Evolutionary conservation across 352 stramenopile species (phyloP).

Genomic region (Hyaloperonospora brassicae): DNA sequence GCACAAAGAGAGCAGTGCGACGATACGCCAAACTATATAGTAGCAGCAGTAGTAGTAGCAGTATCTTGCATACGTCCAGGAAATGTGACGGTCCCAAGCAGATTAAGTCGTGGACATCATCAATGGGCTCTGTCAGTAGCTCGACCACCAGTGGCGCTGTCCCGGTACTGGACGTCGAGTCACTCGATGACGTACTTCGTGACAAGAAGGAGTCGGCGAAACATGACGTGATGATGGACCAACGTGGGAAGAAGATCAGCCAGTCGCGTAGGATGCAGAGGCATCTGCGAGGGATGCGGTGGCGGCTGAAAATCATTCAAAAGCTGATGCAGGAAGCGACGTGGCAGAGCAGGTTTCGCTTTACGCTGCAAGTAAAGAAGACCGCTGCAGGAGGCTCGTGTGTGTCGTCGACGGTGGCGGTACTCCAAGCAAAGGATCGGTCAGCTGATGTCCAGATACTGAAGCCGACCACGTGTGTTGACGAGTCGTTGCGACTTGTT

Average conservation of each 20-base stretch:
- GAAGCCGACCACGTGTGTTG: neutral
- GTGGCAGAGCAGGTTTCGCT: neutral
- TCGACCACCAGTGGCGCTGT: slow-evolving; percentile 10
- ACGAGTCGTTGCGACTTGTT: slow-evolving; percentile 1
- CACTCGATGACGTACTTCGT: neutral
- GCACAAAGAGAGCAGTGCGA: slow-evolving; percentile 11
- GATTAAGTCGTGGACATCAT: slow-evolving; percentile 13
- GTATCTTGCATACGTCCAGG: too few relatives aligned
- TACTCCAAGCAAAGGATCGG: neutral
- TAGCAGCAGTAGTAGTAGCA: slow-evolving; percentile 6
- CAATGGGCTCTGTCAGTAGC: slow-evolving; percentile 15
- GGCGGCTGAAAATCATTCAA: slow-evolving; percentile 16
- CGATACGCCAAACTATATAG: slow-evolving; percentile 11
- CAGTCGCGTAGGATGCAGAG: slow-evolving; percentile 10
- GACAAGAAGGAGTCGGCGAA: neutral
- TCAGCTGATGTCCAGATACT: neutral
- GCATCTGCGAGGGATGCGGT: slow-evolving; percentile 21
- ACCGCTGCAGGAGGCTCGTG: neutral
- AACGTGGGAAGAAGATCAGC: neutral
- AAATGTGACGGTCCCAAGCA: slow-evolving; percentile 1
- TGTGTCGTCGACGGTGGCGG: neutral
- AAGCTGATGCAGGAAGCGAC: slow-evolving; percentile 12
- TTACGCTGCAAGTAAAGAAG: neutral
- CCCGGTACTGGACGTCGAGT: neutral
- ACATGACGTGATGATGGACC: neutral